Base-by-base conservation (phyloP, 192 early-diverging fungal species). In the Linnemannia hyalina region DNA sequence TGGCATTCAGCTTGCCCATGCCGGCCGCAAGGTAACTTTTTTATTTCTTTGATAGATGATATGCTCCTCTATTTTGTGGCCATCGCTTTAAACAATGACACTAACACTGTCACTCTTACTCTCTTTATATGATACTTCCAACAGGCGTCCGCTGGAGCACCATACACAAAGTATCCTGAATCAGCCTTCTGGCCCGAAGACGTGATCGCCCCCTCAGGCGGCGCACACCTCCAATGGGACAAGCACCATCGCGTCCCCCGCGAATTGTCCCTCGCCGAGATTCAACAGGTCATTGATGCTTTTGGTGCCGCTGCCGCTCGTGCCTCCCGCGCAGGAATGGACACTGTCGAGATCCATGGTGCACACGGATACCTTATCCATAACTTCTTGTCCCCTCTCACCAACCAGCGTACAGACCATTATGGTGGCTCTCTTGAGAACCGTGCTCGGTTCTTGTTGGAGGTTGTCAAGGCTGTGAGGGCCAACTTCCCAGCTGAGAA, bases 341-440 rank as follows among this genome's bases (percentile, higher is more conserved):
- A 98, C 73, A 94, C 94, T n/a, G 87, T 98, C 38, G 98, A 99
- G 88, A 89, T 99, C 32, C 97, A 98, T 75, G 92, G 89, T 70
- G 97, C 98, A 5, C 97, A 99, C 87, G 98, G 98, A 11, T 99
- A 98, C 84, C 88, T 99, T 55, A 80, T 96, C 72, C 89, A 94
- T 88, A 89, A 93, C 82, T 98, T 98, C 80, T 78, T 97, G 20
- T 95, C 94, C n/a, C 94, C 95, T 3, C 74, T 96, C 44, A 89
- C 94, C 72, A 99, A 99, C 89, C 73, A 93, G 41, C 94, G 98
- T 76, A 97, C 96, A 0, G 98, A 99, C 83, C 73, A 95, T 70
- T 99, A 97, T 81, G 98, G 97, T 49, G 97, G 98, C 0, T 94
- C 93, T 3, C 93, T 98, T 41, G 95, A 98, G 78, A 98, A 99